Conservation (phyloP, 23 red algal genomes). For the Cyanidiococcus yangmingshanensis region DNA sequence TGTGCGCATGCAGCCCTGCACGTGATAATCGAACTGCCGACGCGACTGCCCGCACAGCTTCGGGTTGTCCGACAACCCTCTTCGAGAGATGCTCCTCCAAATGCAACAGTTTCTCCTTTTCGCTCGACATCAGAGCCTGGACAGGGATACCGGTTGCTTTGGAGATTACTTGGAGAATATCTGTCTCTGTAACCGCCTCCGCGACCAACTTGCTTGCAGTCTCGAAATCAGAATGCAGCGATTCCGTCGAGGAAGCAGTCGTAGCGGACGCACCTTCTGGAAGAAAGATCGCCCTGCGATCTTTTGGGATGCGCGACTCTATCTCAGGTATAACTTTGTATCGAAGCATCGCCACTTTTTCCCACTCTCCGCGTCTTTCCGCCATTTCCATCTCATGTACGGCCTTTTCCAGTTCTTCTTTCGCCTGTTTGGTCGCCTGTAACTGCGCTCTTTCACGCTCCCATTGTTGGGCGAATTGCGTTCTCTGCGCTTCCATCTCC, state of each 20-base stretch:
- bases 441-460: constrained; percentile 17
- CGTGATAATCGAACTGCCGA: constrained; percentile 27
- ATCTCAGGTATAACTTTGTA: constrained; percentile 42
- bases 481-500: neutral
- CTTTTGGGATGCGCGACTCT: constrained; percentile 26
- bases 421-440: constrained; percentile 25
- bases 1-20: constrained; percentile 31
- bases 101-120: constrained; percentile 31
- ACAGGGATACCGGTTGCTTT: constrained; percentile 46
- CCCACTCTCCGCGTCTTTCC: constrained; percentile 31
- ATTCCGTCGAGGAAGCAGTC: neutral
- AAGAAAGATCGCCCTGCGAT: neutral
- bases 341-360: constrained; percentile 28
- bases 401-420: constrained; percentile 28
- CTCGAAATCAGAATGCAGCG: neutral
- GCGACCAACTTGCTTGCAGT: constrained; percentile 13
- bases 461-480: constrained; percentile 21
- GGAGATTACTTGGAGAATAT: constrained; percentile 44
- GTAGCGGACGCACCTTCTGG: neutral
- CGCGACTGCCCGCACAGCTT: constrained; percentile 32
- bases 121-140: constrained; percentile 24
- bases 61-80: constrained; percentile 42
- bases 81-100: constrained; percentile 32
- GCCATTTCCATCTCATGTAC: constrained; percentile 31
- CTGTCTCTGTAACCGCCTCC: constrained; percentile 36